Percentiles rank a stretch among this genome's conserved stretches.
These are phyloP conservation scores for Lentinus polychrous DNA, from an alignment of 1,284 basidiomycete species.

Conservation along the genomic window DNA sequence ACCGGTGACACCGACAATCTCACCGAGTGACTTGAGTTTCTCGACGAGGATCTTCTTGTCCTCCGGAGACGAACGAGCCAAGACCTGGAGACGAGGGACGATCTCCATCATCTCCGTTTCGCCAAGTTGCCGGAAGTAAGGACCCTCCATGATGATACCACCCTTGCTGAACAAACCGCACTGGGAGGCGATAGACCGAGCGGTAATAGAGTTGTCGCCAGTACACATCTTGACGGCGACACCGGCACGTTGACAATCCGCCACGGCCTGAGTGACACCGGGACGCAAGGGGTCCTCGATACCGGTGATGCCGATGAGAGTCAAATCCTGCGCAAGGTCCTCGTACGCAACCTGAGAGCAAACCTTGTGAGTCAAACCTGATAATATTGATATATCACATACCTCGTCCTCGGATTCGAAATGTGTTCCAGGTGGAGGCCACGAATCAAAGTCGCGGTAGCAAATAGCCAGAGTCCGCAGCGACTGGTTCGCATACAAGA, in stretches of 20 bases:
- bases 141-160: constrained; percentile 96
- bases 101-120: constrained; percentile 54
- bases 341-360: constrained; percentile 59
- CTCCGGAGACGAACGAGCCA: constrained; percentile 94
- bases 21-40: constrained; percentile 81
- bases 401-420: constrained; percentile 51
- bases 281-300: constrained; percentile 95
- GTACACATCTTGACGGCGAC: constrained; percentile 99
- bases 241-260: constrained; percentile 81
- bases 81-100: constrained; percentile 67
- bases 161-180: constrained; percentile 92
- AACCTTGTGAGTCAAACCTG: constrained; percentile 1
- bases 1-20: constrained; percentile 95
- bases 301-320: constrained; percentile 83
- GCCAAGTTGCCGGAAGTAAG: constrained; percentile 60
- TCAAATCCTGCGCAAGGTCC: constrained; percentile 67
- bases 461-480: constrained; percentile 91
- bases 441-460: constrained; percentile 82
- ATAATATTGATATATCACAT: constrained; percentile 4
- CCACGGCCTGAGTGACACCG: constrained; percentile 86
- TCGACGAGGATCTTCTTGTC: constrained; percentile 95
- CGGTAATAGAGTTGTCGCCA: constrained; percentile 94
- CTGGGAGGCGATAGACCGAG: constrained; percentile 89
- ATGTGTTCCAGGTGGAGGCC: constrained; percentile 66
- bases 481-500: constrained; percentile 95